These are phyloP conservation scores for Mycena kentingensis DNA, from an alignment of 768 basidiomycete genomes.

Conservation along the genomic window DNA sequence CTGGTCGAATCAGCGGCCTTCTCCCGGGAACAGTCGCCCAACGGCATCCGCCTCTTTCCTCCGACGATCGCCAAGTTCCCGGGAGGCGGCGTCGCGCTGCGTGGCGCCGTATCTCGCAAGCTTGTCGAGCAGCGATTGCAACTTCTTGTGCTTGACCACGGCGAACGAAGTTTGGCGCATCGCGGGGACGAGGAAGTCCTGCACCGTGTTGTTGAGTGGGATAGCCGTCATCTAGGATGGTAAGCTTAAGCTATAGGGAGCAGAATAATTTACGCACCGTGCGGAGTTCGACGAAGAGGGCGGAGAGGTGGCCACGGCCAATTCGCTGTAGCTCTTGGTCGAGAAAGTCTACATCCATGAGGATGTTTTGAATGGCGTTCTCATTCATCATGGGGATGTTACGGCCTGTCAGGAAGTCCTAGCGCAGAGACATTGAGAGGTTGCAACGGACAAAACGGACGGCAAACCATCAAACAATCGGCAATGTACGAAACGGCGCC, in stretches of 20 bases:
- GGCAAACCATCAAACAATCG: conserved; percentile 79
- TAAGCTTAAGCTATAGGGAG: background rate
- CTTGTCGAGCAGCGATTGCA: conserved; percentile 79
- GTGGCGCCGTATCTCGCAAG: conserved; percentile 66
- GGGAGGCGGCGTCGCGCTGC: conserved; percentile 57
- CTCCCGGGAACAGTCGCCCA: conserved; percentile 71
- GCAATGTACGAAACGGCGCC: conserved; percentile 89
- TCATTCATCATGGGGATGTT: conserved; percentile 84
- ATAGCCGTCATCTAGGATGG: conserved; percentile 65
- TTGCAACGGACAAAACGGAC: background rate
- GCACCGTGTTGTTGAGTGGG: conserved; percentile 69
- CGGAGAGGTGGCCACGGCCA: conserved; percentile 67
- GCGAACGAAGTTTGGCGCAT: conserved; percentile 68
- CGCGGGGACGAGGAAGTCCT: conserved; percentile 75
- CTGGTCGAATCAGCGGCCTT: conserved; percentile 48
- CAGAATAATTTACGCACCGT: conserved; percentile 50
- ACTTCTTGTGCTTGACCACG: conserved; percentile 66
- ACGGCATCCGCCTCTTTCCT: conserved; percentile 79
- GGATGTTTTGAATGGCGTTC: conserved; percentile 82
- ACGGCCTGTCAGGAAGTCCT: conserved; percentile 80
- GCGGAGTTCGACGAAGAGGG: conserved; percentile 79
- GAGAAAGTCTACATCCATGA: conserved; percentile 85
- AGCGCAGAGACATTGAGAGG: conserved; percentile 10
- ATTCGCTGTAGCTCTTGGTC: conserved; percentile 83
- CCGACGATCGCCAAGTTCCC: conserved; percentile 71